Percentiles rank a stretch among this genome's conserved stretches.
Evolutionary conservation across 1,284 basidiomycete species (phyloP).

Genomic region (Spongispora temasekensis): DNA sequence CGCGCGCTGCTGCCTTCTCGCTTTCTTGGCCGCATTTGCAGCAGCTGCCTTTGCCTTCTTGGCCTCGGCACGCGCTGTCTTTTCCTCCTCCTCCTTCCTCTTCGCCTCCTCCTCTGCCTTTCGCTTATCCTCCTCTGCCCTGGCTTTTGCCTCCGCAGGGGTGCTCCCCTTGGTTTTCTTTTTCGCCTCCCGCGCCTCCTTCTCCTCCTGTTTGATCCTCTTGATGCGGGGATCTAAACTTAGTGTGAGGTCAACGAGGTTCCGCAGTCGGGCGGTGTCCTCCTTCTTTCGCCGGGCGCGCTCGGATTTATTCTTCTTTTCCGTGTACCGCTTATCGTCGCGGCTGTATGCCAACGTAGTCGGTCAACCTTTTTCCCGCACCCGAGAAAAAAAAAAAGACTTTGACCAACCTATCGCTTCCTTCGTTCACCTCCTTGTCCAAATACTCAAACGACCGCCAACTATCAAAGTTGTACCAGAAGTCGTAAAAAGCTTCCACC

Average conservation of each 20-base stretch:
- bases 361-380: slow-evolving; percentile 2
- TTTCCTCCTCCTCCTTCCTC: slow-evolving; percentile 28
- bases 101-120: slow-evolving; percentile 65
- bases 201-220: slow-evolving; percentile 96
- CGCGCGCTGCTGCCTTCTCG: slow-evolving; percentile 41
- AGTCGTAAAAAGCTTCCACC: slow-evolving; percentile 96
- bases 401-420: slow-evolving; percentile 81
- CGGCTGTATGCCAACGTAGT: slow-evolving; percentile 54
- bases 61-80: slow-evolving; percentile 71
- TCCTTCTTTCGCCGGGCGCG: slow-evolving; percentile 97
- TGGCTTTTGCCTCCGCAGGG: slow-evolving; percentile 55
- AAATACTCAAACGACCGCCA: slow-evolving; percentile 99
- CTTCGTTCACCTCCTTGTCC: slow-evolving; percentile 99
- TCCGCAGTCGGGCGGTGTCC: slow-evolving; percentile 89
- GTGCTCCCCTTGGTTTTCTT: slow-evolving; percentile 60
- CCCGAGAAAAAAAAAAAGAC: neutral
- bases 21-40: slow-evolving; percentile 95
- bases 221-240: slow-evolving; percentile 94
- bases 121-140: slow-evolving; percentile 67
- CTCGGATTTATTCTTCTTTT: slow-evolving; percentile 99
- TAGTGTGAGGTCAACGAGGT: slow-evolving; percentile 87
- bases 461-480: slow-evolving; percentile 99
- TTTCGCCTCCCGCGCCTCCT: slow-evolving; percentile 93
- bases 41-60: slow-evolving; percentile 84
- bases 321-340: slow-evolving; percentile 98